Percentiles rank a stretch among this genome's conserved stretches.
Conservation (phyloP, 345 rosid genomes). For the Triadica sebifera region DNA sequence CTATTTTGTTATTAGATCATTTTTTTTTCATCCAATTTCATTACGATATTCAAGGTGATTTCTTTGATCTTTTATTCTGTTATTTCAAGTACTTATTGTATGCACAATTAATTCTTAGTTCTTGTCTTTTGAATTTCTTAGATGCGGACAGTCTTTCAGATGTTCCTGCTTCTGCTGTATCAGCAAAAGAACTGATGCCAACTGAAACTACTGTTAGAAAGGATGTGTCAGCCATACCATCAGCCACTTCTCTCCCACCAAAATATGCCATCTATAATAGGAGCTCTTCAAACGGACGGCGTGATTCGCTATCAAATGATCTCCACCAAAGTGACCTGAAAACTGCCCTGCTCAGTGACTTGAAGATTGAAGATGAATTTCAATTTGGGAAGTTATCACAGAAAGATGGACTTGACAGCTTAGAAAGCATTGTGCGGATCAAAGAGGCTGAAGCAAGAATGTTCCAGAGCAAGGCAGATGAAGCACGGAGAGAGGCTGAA, state of each 20-base stretch:
- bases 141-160: conserved; percentile 47
- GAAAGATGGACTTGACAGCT: conserved; percentile 64
- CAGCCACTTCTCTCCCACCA: conserved; percentile 45
- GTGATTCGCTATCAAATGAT: conserved; percentile 29
- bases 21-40: not conserved
- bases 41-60: not conserved
- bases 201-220: conserved; percentile 48
- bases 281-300: conserved; percentile 38
- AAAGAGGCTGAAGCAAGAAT: conserved; percentile 89
- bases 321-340: conserved; percentile 35
- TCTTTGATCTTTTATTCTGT: not conserved
- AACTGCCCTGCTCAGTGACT: conserved; percentile 28
- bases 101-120: not conserved
- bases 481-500: conserved; percentile 81
- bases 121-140: conserved; percentile 27
- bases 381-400: conserved; percentile 33
- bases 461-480: conserved; percentile 94
- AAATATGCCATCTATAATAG: conserved; percentile 38
- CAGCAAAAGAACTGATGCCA: conserved; percentile 46
- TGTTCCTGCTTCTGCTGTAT: conserved; percentile 38
- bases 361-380: conserved; percentile 40
- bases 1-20: not conserved
- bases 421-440: conserved; percentile 81
- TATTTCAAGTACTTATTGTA: not conserved
- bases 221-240: conserved; percentile 48